These are phyloP conservation scores for Geoglossum cookeanum DNA, from an alignment of 2,329 filamentous ascomycete species.

Conservation along the genomic window DNA sequence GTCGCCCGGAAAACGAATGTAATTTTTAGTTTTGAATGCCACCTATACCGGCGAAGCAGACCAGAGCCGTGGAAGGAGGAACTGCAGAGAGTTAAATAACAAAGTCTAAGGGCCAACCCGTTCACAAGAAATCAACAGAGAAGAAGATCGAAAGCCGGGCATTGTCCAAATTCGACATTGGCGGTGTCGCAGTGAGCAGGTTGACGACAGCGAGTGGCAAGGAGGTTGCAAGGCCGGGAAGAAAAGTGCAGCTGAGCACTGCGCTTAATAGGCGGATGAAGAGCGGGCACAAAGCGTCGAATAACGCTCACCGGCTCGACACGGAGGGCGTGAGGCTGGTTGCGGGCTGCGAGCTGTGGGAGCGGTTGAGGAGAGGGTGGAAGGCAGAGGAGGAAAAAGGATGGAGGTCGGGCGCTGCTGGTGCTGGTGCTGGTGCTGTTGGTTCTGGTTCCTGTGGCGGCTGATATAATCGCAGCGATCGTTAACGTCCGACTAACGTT, in stretches of 20 bases:
- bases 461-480: not conserved
- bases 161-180: constrained; percentile 2
- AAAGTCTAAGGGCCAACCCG: not conserved
- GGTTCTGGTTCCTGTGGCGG: not conserved
- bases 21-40: constrained; percentile 5
- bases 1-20: constrained; percentile 1
- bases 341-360: not conserved
- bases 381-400: too few species aligned
- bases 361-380: too few species aligned
- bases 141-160: not conserved
- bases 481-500: not conserved
- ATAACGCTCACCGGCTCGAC: not conserved
- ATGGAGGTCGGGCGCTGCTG: too few species aligned
- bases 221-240: not conserved
- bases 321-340: not conserved
- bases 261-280: not conserved
- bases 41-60: constrained; percentile 1
- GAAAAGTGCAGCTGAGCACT: not conserved
- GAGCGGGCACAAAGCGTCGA: not conserved
- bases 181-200: not conserved
- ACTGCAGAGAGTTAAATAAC: constrained; percentile 16
- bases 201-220: not conserved
- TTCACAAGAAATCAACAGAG: constrained; percentile 2
- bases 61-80: constrained; percentile 8
- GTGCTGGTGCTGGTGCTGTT: not conserved